These are phyloP conservation scores for Porphyridium purpureum DNA, from an alignment of 23 red algal species.

Conservation along the genomic window DNA sequence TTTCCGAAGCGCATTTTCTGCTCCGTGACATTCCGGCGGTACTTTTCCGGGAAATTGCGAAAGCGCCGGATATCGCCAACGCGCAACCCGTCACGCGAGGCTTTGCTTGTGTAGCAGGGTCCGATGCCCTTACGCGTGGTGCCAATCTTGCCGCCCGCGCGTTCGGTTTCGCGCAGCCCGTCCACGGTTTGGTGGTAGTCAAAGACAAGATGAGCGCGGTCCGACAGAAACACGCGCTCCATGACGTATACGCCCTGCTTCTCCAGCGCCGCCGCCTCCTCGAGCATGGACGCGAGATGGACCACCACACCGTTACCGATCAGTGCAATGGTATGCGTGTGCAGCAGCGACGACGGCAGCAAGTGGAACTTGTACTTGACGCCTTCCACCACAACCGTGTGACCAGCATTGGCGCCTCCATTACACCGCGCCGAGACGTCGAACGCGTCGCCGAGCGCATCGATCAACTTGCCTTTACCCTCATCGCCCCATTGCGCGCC, in stretches of 20 bases:
- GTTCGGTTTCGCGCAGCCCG: conserved; percentile 73
- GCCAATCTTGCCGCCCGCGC: conserved; percentile 76
- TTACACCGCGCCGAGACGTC: conserved; percentile 77
- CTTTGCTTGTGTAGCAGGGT: conserved; percentile 77
- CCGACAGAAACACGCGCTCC: conserved; percentile 25
- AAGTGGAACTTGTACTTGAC: conserved; percentile 93
- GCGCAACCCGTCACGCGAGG: conserved; percentile 77
- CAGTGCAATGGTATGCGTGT: conserved; percentile 30
- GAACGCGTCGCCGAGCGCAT: conserved; percentile 46
- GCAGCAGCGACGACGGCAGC: conserved; percentile 72
- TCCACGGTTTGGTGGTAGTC: conserved; percentile 96
- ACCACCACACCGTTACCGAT: conserved; percentile 99
- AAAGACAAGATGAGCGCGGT: conserved; percentile 82
- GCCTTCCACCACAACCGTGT: conserved; percentile 87
- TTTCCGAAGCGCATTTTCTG: conserved; percentile 56
- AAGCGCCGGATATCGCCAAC: conserved; percentile 84
- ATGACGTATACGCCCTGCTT: conserved; percentile 22
- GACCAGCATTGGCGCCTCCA: conserved; percentile 91
- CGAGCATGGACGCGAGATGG: conserved; percentile 62
- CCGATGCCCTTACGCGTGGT: conserved; percentile 80
- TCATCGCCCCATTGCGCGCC: conserved; percentile 98
- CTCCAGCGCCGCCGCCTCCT: conserved; percentile 21
- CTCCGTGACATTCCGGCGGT: conserved; percentile 32
- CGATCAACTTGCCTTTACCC: conserved; percentile 94
- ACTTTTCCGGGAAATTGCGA: conserved; percentile 41